Conservation (phyloP, 495 filamentous ascomycete species). For the Neurospora intermedia region DNA sequence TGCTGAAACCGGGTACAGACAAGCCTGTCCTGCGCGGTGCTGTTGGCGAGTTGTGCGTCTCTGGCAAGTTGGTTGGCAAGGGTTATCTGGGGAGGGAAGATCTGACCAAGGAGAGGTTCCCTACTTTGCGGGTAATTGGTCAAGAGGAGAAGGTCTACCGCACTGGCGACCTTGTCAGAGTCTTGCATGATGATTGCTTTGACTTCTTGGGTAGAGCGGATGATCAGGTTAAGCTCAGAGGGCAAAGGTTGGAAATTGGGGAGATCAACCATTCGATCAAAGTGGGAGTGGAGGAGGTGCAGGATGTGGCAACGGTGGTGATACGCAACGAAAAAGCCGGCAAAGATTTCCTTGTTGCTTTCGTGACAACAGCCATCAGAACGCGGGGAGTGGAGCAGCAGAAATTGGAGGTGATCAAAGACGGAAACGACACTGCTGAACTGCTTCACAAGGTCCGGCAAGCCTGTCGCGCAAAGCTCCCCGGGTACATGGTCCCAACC, state of each 20-base stretch:
- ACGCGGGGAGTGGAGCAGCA: background rate
- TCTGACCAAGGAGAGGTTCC: slow-evolving; percentile 54
- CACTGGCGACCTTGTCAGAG: slow-evolving; percentile 69
- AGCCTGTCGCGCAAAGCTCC: slow-evolving; percentile 49
- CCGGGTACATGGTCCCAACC: slow-evolving; percentile 69
- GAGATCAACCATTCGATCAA: slow-evolving; percentile 65
- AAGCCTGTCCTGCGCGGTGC: slow-evolving; percentile 63
- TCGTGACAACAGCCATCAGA: slow-evolving; percentile 36
- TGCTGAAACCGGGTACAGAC: slow-evolving; percentile 60
- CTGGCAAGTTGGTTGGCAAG: slow-evolving; percentile 74
- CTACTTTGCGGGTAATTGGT: slow-evolving; percentile 36
- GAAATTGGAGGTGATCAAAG: slow-evolving; percentile 21
- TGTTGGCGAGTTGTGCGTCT: slow-evolving; percentile 79
- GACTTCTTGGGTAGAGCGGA: slow-evolving; percentile 68
- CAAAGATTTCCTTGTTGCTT: slow-evolving; percentile 60
- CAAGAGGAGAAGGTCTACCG: slow-evolving; percentile 49
- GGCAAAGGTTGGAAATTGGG: slow-evolving; percentile 64
- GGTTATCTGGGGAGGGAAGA: slow-evolving; percentile 75
- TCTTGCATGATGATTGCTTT: slow-evolving; percentile 58
- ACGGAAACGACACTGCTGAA: slow-evolving; percentile 1
- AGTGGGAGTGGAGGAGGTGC: slow-evolving; percentile 29
- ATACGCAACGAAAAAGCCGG: slow-evolving; percentile 45
- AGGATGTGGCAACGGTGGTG: slow-evolving; percentile 56
- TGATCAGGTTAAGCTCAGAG: slow-evolving; percentile 71
- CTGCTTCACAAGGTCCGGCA: slow-evolving; percentile 28